Evolutionary conservation across 2,329 filamentous ascomycete genomes (phyloP).

Genomic region (Calonectria naviculata): DNA sequence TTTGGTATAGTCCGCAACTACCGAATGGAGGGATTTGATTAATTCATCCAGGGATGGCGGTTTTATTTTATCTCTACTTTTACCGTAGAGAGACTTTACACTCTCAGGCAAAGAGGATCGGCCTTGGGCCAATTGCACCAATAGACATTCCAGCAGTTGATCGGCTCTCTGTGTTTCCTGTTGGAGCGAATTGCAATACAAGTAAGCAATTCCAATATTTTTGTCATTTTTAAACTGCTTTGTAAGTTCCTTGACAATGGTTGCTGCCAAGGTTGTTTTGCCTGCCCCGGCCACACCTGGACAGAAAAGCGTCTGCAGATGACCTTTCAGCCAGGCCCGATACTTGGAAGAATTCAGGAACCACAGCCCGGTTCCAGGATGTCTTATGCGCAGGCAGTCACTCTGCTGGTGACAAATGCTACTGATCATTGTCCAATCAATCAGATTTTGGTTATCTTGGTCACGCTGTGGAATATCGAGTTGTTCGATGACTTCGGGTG

Average conservation of each 20-base stretch:
- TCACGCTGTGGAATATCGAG: background rate
- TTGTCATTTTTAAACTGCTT: conserved; percentile 20
- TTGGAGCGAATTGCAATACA: background rate
- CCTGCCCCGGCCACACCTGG: conserved; percentile 46
- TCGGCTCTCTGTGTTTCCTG: background rate
- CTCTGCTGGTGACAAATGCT: background rate
- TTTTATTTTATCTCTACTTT: background rate
- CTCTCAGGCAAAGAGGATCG: background rate
- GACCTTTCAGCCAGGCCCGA: background rate
- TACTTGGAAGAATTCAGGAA: background rate
- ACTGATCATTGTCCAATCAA: background rate
- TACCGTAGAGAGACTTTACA: background rate
- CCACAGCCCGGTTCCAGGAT: background rate
- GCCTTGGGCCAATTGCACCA: background rate
- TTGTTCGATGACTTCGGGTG: background rate
- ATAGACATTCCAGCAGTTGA: background rate
- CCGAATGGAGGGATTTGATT: background rate
- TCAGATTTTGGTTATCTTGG: background rate
- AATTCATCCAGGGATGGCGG: background rate
- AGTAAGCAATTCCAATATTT: conserved; percentile 29
- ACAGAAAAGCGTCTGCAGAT: background rate
- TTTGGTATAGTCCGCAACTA: background rate
- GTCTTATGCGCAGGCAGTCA: background rate
- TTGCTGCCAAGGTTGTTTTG: conserved; percentile 45
- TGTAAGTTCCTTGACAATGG: conserved; percentile 25